Base-by-base conservation (phyloP, 1,284 basidiomycete genomes). In the Leccinum griseonigrum region DNA sequence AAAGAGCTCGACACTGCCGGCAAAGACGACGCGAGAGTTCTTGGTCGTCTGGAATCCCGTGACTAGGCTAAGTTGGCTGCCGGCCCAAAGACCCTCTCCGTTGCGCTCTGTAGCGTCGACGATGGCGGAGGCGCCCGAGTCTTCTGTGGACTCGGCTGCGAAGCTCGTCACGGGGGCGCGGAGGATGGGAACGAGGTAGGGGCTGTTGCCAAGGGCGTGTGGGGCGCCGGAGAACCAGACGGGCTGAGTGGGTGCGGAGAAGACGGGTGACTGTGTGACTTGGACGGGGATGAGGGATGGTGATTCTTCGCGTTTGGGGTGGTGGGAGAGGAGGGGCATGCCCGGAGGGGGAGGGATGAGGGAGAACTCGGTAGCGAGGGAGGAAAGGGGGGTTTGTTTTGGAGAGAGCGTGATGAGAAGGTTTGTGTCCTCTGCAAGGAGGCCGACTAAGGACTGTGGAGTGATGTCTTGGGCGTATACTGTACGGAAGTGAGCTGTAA, bases 21-120 rank as follows among this genome's bases (percentile, higher is more conserved):
- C 81, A 78, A 94, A 97, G 2, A 88, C 85, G 28, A 89, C 86
- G 10, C 96, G 82, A 0, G 90, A 88, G 67, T 91, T 94, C 62
- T 85, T 85, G 28, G 82, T 78, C 1, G 94, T 86, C 78, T 99
- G 97, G 82, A 98, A 92, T 6, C 93, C 96, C 3, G 90, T 91
- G 52, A 95, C 93, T 43, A 98, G 79, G 31, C 84, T 81, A 50
- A 94, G 80, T 40, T 84, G 83, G 64, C 85, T 85, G 4, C 94
- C 95, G 0, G 90, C 90, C 83, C 91, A 93, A 61, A 89, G 77
- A 63, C 88, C 83, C 75, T 92, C 90, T 9, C 86, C 91, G 60
- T 81, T 85, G 73, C 83, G 91, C 62, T 87, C 88, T 0, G 85
- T 75, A 3, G 88, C 83, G 38, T 90, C 89, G 0, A 85, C 81